Evolutionary conservation across 306 rosid genomes (phyloP).

Genomic region (Alnus glutinosa): DNA sequence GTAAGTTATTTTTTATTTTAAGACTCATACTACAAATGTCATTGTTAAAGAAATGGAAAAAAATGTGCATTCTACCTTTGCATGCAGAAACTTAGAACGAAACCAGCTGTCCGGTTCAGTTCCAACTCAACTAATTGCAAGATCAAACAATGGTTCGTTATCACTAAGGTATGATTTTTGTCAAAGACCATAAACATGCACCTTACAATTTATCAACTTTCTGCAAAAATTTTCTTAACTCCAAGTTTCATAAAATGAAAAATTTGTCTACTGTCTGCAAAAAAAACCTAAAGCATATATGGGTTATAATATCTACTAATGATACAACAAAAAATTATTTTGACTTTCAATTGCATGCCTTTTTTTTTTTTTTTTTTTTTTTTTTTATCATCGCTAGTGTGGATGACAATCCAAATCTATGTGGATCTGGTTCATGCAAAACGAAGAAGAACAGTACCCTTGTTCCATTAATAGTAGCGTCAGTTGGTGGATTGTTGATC

Average conservation of each 20-base stretch:
- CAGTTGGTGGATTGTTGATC: slow-evolving; percentile 41
- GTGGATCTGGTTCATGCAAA: slow-evolving; percentile 28
- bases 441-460: slow-evolving; percentile 15
- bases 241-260: too few relatives aligned
- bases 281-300: too few relatives aligned
- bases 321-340: too few relatives aligned
- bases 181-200: background rate
- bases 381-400: slow-evolving; percentile 21
- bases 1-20: slow-evolving; percentile 36
- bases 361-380: background rate
- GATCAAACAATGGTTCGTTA: slow-evolving; percentile 32
- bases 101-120: slow-evolving; percentile 44
- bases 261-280: too few relatives aligned
- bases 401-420: slow-evolving; percentile 43
- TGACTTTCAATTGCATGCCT: background rate
- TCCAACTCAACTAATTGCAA: slow-evolving; percentile 42
- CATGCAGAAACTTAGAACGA: slow-evolving; percentile 46
- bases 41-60: background rate
- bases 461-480: slow-evolving; percentile 41
- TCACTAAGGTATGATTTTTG: slow-evolving; percentile 44
- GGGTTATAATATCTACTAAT: too few relatives aligned
- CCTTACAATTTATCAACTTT: background rate
- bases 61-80: slow-evolving; percentile 15
- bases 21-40: background rate
- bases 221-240: background rate